Evolutionary conservation across 257 asterid genomes (phyloP).

Genomic region (Cordia subcordata): DNA sequence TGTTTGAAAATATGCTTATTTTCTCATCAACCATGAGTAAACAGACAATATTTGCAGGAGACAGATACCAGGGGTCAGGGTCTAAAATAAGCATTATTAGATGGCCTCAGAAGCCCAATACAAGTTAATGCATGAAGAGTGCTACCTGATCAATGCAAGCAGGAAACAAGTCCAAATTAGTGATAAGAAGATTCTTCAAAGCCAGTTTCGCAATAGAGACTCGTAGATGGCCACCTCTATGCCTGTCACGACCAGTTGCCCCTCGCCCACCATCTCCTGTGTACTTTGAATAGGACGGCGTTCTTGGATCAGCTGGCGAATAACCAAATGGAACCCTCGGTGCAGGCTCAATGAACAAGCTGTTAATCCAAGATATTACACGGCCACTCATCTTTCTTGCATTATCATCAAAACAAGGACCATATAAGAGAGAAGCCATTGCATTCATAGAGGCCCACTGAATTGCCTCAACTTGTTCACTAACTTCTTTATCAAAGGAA

Average conservation of each 20-base stretch:
- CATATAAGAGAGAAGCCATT: constrained; percentile 95
- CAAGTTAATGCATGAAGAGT: constrained; percentile 1
- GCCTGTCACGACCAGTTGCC: constrained; percentile 82
- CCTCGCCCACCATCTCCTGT: constrained; percentile 85
- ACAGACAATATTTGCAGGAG: no score
- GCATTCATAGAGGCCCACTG: constrained; percentile 99
- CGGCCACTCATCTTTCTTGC: constrained; percentile 99
- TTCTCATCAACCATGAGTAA: background rate
- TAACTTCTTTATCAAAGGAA: constrained; percentile 88
- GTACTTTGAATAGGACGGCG: constrained; percentile 83
- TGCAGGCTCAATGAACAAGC: constrained; percentile 95
- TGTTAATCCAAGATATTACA: constrained; percentile 96
- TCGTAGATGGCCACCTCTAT: constrained; percentile 91
- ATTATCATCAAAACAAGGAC: constrained; percentile 98
- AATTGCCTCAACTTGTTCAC: constrained; percentile 97
- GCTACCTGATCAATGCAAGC: constrained; percentile 99
- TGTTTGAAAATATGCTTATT: background rate
- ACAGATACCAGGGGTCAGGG: no score
- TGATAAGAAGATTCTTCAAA: constrained; percentile 87
- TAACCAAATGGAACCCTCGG: constrained; percentile 96
- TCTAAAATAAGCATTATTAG: background rate
- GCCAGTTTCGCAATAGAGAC: constrained; percentile 91
- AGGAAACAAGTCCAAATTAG: constrained; percentile 94
- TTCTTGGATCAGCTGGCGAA: constrained; percentile 99
- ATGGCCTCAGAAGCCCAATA: background rate